A percentile compares a stretch with the other conserved stretches of the same genome.
Evolutionary conservation across 805 yeast species (phyloP).

Genomic region (Danielozyma ontarioensis): DNA sequence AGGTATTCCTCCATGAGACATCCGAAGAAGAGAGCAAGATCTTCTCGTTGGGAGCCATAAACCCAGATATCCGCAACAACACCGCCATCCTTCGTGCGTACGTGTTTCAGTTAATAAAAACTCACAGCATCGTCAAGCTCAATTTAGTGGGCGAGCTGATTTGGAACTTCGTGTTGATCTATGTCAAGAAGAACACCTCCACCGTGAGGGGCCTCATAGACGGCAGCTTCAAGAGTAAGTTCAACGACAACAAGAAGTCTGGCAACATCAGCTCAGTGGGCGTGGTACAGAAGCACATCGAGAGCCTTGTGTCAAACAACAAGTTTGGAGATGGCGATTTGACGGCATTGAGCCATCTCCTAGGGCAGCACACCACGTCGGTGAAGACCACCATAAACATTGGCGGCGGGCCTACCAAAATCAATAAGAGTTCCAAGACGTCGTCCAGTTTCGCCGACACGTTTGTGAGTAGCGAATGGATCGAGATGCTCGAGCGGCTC

Average conservation of each 20-base stretch:
- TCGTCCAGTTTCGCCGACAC: slow-evolving; percentile 42
- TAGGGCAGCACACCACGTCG: slow-evolving; percentile 36
- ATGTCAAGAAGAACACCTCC: slow-evolving; percentile 38
- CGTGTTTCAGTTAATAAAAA: slow-evolving; percentile 47
- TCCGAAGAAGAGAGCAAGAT: slow-evolving; percentile 56
- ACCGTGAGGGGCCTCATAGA: slow-evolving; percentile 49
- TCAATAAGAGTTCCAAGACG: slow-evolving; percentile 17
- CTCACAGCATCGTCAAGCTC: slow-evolving; percentile 50
- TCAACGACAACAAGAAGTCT: slow-evolving; percentile 45
- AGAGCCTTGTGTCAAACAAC: slow-evolving; percentile 40
- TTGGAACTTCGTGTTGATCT: slow-evolving; percentile 62
- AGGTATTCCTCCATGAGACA: slow-evolving; percentile 55
- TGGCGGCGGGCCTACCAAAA: slow-evolving; percentile 10
- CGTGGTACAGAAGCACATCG: slow-evolving; percentile 49
- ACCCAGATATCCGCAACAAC: slow-evolving; percentile 59
- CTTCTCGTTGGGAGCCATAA: slow-evolving; percentile 66
- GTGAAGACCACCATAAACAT: slow-evolving; percentile 10
- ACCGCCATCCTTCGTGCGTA: slow-evolving; percentile 42
- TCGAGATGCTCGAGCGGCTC: slow-evolving; percentile 51
- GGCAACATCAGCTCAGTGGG: slow-evolving; percentile 43
- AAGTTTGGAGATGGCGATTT: slow-evolving; percentile 45
- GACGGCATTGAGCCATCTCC: slow-evolving; percentile 37
- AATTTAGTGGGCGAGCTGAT: slow-evolving; percentile 54
- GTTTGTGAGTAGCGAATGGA: slow-evolving; percentile 55
- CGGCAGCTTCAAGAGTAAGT: slow-evolving; percentile 46